Evolutionary conservation across 2,329 filamentous ascomycete species (phyloP), one percentile per base, ranked within the genome.

Genomic region (Metarhizium sp.): DNA sequence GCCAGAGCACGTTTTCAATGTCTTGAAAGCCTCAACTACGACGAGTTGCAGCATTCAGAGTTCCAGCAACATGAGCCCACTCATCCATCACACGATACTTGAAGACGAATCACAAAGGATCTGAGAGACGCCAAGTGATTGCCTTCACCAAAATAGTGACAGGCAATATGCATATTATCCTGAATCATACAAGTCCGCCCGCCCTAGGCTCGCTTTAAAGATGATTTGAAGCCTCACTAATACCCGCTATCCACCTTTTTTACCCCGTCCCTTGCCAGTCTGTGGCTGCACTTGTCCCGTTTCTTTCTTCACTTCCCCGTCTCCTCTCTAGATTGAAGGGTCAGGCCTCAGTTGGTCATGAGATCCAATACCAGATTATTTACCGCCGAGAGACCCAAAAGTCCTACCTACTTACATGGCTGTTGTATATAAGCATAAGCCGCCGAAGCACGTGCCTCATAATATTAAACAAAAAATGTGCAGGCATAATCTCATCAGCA

Each of bases 81-180:
- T 3, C 38, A 5, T 40, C 38, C 38, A 14, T 13, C 38, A 40
- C 38, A 40, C 13, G 10, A 40, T 14, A 40, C 38, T 48, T 29
- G 25, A 16, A 6, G 6, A 45, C 6, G 25, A 48, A 48, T 30
- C 10, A 6, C 13, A 18, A 46, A 20, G 18, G 18, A 42, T 20
- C n/a, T 29, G 10, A 29, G 10, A 10, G 25, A 48, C 45, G 45
- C 45, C 45, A 32, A 14, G 20, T 48, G 4, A 30, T 43, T 40
- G 49, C 25, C 34, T 11, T 18, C 43, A 51, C 40, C 32, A 20
- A n/a, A 18, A 29, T 36, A 18, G 40, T 46, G 46, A 46, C 49
- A 32, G 53, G 43, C 34, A 51, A 48, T 30, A 52, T 56, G 32
- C 45, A 56, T 47, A 50, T 56, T 32, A 16, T 49, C 25, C 25